Evolutionary conservation across 805 yeast species (phyloP), one percentile per base, ranked within the genome.

Genomic region (Metschnikowia borealis): DNA sequence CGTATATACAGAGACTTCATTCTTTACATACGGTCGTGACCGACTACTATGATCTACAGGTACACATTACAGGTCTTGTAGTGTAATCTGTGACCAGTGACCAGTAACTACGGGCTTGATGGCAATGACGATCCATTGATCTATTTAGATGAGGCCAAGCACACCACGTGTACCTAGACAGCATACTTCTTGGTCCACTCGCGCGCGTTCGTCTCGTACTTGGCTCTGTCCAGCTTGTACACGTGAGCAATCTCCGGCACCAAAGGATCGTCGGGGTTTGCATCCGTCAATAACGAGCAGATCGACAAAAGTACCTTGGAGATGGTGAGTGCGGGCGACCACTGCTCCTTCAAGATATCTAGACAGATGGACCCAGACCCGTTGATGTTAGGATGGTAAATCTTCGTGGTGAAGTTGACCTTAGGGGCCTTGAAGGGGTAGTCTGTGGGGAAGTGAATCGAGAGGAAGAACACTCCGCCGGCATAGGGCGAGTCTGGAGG

Each of bases 101-200:
- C 8, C 11, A 8, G 11, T 26, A 26, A 26, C 29, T 26, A 26
- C 29, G 29, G 7, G 4, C 5, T 26, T 26, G 29, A 38, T 38
- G 41, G 32, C 31, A 38, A 38, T 38, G 41, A 31, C 17, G 41
- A 23, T 38, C 21, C 41, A 38, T 38, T 38, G 32, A 38, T 38
- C 41, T 38, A 38, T 38, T 38, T 38, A 38, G 21, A 38, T n/a
- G 41, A 23, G 18, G 2, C 41, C 41, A 21, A 23, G 14, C 41
- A 38, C 17, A 20, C 38, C 38, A 10, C 15, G 26, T 6, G 26
- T 5, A 11, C 46, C 51, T 77, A 89, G 64, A 92, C 91, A 57
- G 99, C 99, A 70, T 89, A 94, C 76, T 94, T 94, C 77, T 92
- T 87, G 33, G 99, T 94, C 98, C 98, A 94, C 75, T 94, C 99